A percentile compares a stretch with the other conserved stretches of the same genome.
phyloP scores from a whole-genome alignment of 2,329 filamentous ascomycete species.

The Neopestalotiopsis clavispora region DNA sequence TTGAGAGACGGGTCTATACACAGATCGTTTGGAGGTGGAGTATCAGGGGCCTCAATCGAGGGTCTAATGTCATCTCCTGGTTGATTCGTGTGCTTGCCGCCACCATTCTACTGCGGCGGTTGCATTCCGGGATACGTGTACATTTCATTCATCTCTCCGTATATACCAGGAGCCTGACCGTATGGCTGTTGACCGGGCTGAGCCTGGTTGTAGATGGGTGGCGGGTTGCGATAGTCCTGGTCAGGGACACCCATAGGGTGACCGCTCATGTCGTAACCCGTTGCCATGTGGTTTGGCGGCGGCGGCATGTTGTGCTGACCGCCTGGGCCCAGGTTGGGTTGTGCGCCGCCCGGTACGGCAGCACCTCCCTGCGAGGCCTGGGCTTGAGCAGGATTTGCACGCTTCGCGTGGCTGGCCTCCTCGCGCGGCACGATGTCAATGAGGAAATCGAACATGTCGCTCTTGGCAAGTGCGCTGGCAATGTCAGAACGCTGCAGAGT shows the following conservation, averaged over 20 bases:
- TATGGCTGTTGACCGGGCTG: conserved; percentile 76
- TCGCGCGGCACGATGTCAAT: conserved; percentile 98
- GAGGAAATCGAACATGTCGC: conserved; percentile 99
- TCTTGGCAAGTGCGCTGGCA: conserved; percentile 92
- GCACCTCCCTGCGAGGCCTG: conserved; percentile 41
- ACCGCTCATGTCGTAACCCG: conserved; percentile 65
- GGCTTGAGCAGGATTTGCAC: conserved; percentile 62
- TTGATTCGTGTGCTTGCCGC: neutral
- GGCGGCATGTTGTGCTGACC: conserved; percentile 57
- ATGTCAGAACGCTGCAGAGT: conserved; percentile 97
- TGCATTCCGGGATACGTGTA: conserved; percentile 82
- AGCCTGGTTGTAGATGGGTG: conserved; percentile 83
- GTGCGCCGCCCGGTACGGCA: conserved; percentile 46
- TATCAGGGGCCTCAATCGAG: too few relatives aligned
- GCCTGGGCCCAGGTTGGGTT: conserved; percentile 59
- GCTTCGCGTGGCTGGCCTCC: conserved; percentile 87
- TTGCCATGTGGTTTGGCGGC: conserved; percentile 64
- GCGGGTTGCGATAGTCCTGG: conserved; percentile 79
- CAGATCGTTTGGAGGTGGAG: too few relatives aligned
- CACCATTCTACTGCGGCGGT: conserved; percentile 64
- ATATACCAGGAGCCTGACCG: conserved; percentile 79
- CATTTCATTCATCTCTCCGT: conserved; percentile 80
- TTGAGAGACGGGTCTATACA: too few relatives aligned
- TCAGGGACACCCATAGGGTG: conserved; percentile 67
- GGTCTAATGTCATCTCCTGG: neutral